phyloP scores from a whole-genome alignment of 345 rosid species.

The Microcos paniculata region DNA sequence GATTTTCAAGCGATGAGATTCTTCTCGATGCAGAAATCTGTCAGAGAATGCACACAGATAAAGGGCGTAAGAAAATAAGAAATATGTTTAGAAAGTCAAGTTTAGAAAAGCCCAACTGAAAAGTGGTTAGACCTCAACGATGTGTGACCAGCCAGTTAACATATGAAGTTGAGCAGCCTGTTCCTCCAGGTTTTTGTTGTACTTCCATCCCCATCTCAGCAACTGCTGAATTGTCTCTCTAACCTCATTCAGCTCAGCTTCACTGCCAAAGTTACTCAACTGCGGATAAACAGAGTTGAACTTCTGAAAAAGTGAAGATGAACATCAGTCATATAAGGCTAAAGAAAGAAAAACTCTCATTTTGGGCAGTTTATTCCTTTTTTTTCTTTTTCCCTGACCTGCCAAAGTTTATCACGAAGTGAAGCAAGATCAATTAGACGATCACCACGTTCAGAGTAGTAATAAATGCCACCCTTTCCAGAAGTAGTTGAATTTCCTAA shows the following conservation, averaged over 20 bases:
- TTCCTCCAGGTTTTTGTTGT: slow-evolving; percentile 93
- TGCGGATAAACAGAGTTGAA: slow-evolving; percentile 64
- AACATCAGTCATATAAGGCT: not conserved
- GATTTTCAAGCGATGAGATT: slow-evolving; percentile 64
- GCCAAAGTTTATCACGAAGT: slow-evolving; percentile 78
- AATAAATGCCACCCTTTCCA: slow-evolving; percentile 80
- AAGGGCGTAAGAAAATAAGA: not conserved
- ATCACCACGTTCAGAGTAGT: slow-evolving; percentile 91
- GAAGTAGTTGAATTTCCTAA: slow-evolving; percentile 67
- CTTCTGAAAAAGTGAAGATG: slow-evolving; percentile 44
- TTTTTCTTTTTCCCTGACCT: slow-evolving; percentile 43
- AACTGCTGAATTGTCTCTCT: slow-evolving; percentile 77
- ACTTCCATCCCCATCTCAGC: slow-evolving; percentile 96
- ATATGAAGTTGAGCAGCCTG: slow-evolving; percentile 98
- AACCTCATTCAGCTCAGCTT: slow-evolving; percentile 74
- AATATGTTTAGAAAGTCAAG: not conserved
- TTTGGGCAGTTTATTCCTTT: not conserved
- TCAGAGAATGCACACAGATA: slow-evolving; percentile 12
- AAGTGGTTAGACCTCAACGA: slow-evolving; percentile 68
- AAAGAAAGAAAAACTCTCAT: slow-evolving; percentile 11
- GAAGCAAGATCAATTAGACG: slow-evolving; percentile 83
- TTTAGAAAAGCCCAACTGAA: not conserved
- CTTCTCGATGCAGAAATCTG: slow-evolving; percentile 85
- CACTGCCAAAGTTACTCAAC: slow-evolving; percentile 57
- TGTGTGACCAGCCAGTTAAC: slow-evolving; percentile 95